These are phyloP conservation scores for Exophiala mesophila DNA, from an alignment of 2,329 filamentous ascomycete species.

Conservation along the genomic window DNA sequence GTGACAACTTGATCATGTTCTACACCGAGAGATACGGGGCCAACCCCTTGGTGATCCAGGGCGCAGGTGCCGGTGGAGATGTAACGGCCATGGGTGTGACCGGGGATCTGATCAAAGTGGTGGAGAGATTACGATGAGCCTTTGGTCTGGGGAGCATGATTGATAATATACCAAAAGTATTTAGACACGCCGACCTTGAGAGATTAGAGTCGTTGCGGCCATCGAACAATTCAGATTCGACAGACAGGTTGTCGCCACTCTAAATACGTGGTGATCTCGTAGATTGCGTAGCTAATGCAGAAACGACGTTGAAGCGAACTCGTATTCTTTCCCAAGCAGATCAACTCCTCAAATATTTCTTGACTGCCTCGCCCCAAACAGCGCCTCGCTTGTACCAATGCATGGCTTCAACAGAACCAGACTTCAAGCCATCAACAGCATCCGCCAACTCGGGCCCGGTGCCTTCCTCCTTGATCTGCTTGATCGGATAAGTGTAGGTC, in stretches of 20 bases:
- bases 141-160: conserved; percentile 14
- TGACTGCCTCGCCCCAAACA: conserved; percentile 54
- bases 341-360: conserved; percentile 44
- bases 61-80: conserved; percentile 86
- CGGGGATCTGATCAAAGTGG: conserved; percentile 84
- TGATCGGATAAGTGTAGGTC: conserved; percentile 56
- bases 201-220: too few relatives aligned
- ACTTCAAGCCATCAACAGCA: conserved; percentile 56
- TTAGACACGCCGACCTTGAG: too few relatives aligned
- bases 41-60: conserved; percentile 91
- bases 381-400: conserved; percentile 54
- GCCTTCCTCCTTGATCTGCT: conserved; percentile 54
- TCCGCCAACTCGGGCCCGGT: conserved; percentile 48
- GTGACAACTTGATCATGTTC: conserved; percentile 98
- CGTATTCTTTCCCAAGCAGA: too few relatives aligned
- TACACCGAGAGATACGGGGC: conserved; percentile 91
- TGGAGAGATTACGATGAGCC: conserved; percentile 66
- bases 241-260: too few relatives aligned
- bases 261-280: too few relatives aligned
- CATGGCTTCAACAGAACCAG: conserved; percentile 55
- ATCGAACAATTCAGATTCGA: too few relatives aligned
- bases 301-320: too few relatives aligned
- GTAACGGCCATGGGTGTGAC: conserved; percentile 98
- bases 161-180: background rate
- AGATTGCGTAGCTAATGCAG: too few relatives aligned